Conservation (phyloP, 441 rosid genomes). For the Adansonia grandidieri region DNA sequence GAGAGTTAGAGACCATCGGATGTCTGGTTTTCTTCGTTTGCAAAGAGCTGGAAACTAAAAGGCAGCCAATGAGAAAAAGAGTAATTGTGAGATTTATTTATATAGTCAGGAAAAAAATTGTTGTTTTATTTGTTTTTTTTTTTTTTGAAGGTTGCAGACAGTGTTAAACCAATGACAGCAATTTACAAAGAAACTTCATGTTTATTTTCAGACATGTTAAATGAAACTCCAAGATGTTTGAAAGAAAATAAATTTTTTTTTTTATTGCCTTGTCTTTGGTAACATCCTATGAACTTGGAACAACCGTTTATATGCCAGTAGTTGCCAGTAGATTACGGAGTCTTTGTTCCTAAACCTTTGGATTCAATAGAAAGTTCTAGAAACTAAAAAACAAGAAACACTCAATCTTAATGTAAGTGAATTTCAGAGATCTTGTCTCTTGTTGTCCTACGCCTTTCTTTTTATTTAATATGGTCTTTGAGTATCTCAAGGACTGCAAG, state of each 20-base stretch:
- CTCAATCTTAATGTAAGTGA: slow-evolving; percentile 2
- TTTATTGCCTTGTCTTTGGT: slow-evolving; percentile 12
- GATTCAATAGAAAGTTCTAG: not conserved
- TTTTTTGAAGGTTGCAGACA: not conserved
- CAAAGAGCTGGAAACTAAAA: not conserved
- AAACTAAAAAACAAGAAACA: not conserved
- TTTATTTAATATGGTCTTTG: slow-evolving; percentile 4
- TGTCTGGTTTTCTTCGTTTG: slow-evolving; percentile 16
- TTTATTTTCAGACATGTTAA: slow-evolving; percentile 11
- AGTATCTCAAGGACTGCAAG: not conserved
- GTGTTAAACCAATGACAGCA: not conserved
- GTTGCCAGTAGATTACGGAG: not conserved
- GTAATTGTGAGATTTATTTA: not conserved
- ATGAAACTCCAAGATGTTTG: not conserved
- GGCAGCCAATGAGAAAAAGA: not conserved
- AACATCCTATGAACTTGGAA: slow-evolving; percentile 23
- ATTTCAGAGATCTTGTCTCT: not conserved
- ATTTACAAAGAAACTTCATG: slow-evolving; percentile 14
- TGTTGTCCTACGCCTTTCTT: not conserved
- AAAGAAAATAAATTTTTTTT: not conserved
- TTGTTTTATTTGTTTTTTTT: not conserved
- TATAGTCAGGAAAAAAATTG: not conserved
- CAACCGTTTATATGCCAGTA: not conserved
- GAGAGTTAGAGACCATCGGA: slow-evolving; percentile 44
- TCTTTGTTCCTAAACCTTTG: not conserved